Evolutionary conservation across 2,329 filamentous ascomycete genomes (phyloP).

Genomic region (Aaosphaeria arxii): DNA sequence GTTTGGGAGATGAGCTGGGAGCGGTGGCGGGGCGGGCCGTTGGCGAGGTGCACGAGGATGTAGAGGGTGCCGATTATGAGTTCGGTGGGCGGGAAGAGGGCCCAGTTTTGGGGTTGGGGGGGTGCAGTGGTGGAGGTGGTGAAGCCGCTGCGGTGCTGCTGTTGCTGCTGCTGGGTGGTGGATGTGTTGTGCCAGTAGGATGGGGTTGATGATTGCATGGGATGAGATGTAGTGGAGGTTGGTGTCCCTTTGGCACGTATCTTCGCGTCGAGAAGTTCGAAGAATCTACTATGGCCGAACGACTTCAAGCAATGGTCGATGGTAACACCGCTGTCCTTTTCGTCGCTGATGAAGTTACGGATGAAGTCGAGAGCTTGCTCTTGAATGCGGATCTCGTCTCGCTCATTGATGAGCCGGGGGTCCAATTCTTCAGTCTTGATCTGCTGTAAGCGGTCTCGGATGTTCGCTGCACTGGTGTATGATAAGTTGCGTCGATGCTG

Average conservation of each 20-base stretch:
- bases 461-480: constrained; percentile 33
- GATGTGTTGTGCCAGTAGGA: constrained; percentile 60
- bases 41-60: constrained; percentile 84
- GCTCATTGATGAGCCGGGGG: constrained; percentile 63
- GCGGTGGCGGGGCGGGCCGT: constrained; percentile 73
- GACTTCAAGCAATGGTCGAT: constrained; percentile 79
- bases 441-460: constrained; percentile 41
- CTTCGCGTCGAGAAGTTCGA: constrained; percentile 77
- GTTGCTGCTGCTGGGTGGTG: background rate
- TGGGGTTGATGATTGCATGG: constrained; percentile 9
- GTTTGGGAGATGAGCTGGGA: constrained; percentile 67
- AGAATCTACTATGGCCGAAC: constrained; percentile 73
- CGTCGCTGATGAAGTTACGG: constrained; percentile 78
- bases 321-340: constrained; percentile 59
- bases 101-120: constrained; percentile 43
- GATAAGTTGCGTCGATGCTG: constrained; percentile 35
- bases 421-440: constrained; percentile 66
- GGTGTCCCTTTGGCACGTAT: constrained; percentile 52
- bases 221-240: constrained; percentile 5
- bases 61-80: constrained; percentile 77
- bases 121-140: constrained; percentile 41
- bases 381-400: constrained; percentile 81
- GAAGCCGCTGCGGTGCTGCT: constrained; percentile 52
- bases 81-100: constrained; percentile 45
- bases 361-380: constrained; percentile 89